These are phyloP conservation scores for Ceratopteris richardii DNA, from an alignment of 75 land plant genomes.

Conservation along the genomic window DNA sequence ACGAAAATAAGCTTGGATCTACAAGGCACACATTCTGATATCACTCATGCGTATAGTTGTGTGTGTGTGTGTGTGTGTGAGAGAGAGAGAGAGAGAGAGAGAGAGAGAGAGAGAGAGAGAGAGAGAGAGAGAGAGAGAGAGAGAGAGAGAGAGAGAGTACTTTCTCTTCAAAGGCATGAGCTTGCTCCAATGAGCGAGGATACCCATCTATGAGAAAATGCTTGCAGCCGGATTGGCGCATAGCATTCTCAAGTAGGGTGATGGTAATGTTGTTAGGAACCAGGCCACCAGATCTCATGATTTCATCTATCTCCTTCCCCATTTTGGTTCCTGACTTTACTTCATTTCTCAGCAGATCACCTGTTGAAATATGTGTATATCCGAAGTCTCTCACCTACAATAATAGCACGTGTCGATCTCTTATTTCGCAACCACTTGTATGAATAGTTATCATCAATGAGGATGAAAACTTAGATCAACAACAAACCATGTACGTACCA, in stretches of 20 bases:
- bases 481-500: conserved; percentile 10
- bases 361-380: conserved; percentile 25
- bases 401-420: background rate
- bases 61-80: conserved; percentile 4
- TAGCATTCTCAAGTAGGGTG: conserved; percentile 25
- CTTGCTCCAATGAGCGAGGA: conserved; percentile 32
- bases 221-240: conserved; percentile 9
- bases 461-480: no score
- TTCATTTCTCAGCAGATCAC: conserved; percentile 30
- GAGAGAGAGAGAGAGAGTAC: conserved; percentile 9
- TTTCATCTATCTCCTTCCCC: conserved; percentile 16
- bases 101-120: conserved; percentile 1
- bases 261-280: conserved; percentile 22
- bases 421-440: background rate
- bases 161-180: conserved; percentile 31
- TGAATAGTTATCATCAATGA: conserved; percentile 4
- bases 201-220: conserved; percentile 36
- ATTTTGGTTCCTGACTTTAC: conserved; percentile 20
- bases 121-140: background rate
- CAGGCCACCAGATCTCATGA: conserved; percentile 28
- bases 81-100: background rate
- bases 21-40: no score
- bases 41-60: background rate
- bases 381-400: conserved; percentile 25
- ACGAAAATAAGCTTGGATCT: no score